phyloP scores from a whole-genome alignment of 129 eudicot genomes.

The Ambrosia artemisiifolia region DNA sequence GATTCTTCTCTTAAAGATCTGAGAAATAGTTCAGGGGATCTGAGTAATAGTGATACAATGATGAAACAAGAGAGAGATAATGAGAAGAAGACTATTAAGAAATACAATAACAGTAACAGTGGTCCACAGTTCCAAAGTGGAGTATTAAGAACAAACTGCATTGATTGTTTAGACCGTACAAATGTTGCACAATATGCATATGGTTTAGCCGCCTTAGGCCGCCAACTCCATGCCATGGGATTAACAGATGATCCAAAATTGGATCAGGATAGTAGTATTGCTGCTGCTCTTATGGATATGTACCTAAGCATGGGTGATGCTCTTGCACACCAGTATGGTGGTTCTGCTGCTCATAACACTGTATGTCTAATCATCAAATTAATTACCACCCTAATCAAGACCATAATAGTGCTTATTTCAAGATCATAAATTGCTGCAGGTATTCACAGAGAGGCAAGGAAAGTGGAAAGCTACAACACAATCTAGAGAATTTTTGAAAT shows the following conservation, averaged over 20 bases:
- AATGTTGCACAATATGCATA: slow-evolving; percentile 98
- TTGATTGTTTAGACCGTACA: slow-evolving; percentile 93
- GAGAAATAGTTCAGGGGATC: slow-evolving; percentile 65
- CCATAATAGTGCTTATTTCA: neutral
- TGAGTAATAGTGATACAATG: slow-evolving; percentile 43
- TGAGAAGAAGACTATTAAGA: slow-evolving; percentile 29
- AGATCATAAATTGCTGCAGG: slow-evolving; percentile 41
- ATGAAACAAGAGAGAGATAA: slow-evolving; percentile 49
- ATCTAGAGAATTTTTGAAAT: slow-evolving; percentile 85
- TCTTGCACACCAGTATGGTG: slow-evolving; percentile 97
- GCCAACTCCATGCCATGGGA: slow-evolving; percentile 87
- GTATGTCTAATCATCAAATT: slow-evolving; percentile 37
- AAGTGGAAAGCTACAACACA: slow-evolving; percentile 98
- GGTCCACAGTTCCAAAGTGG: slow-evolving; percentile 81
- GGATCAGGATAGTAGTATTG: slow-evolving; percentile 86
- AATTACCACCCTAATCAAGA: neutral
- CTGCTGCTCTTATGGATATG: slow-evolving; percentile 94
- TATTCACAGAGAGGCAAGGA: slow-evolving; percentile 90
- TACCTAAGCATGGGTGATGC: slow-evolving; percentile 98
- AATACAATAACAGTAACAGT: slow-evolving; percentile 35
- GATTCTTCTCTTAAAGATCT: slow-evolving; percentile 79
- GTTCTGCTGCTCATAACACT: slow-evolving; percentile 98
- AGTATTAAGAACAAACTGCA: slow-evolving; percentile 90
- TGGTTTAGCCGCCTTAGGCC: slow-evolving; percentile 90
- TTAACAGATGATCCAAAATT: slow-evolving; percentile 67